These are phyloP conservation scores for Pseudocohnilembus persalinus DNA, from an alignment of 169 alveolate species.

Conservation along the genomic window DNA sequence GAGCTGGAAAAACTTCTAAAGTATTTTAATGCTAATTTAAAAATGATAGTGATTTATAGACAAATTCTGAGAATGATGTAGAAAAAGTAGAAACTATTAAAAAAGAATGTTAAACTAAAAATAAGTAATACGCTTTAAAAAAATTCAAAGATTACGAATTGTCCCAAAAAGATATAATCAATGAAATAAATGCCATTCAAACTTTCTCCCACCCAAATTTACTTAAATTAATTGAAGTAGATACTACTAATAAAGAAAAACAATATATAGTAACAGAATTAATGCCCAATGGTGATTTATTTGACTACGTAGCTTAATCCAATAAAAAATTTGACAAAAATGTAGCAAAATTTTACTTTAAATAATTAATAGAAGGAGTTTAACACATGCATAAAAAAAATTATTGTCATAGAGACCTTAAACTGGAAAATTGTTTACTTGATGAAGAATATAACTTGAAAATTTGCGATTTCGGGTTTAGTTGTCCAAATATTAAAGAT, in stretches of 20 bases:
- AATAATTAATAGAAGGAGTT: slow-evolving; percentile 40
- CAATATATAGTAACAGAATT: neutral
- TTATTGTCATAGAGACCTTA: slow-evolving; percentile 72
- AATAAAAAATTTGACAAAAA: slow-evolving; percentile 9
- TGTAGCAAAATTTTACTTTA: slow-evolving; percentile 32
- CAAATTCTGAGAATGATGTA: too few species aligned
- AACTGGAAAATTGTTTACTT: slow-evolving; percentile 70
- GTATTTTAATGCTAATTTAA: neutral
- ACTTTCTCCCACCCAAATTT: neutral
- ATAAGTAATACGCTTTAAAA: neutral
- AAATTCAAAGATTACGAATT: neutral
- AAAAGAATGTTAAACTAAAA: neutral
- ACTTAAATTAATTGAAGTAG: too few species aligned
- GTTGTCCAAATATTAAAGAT: slow-evolving; percentile 7
- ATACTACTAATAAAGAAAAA: neutral
- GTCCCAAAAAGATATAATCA: neutral
- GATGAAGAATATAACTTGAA: slow-evolving; percentile 58
- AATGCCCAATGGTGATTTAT: slow-evolving; percentile 23
- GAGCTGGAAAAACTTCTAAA: neutral
- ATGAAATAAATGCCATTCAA: neutral
- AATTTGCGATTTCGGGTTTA: slow-evolving; percentile 71
- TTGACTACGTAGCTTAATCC: neutral
- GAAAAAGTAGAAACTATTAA: too few species aligned
- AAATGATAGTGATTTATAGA: too few species aligned
- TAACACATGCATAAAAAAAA: slow-evolving; percentile 55